These are phyloP conservation scores for Bipolaris zeicola DNA, from an alignment of 2,329 filamentous ascomycete genomes.

Conservation along the genomic window DNA sequence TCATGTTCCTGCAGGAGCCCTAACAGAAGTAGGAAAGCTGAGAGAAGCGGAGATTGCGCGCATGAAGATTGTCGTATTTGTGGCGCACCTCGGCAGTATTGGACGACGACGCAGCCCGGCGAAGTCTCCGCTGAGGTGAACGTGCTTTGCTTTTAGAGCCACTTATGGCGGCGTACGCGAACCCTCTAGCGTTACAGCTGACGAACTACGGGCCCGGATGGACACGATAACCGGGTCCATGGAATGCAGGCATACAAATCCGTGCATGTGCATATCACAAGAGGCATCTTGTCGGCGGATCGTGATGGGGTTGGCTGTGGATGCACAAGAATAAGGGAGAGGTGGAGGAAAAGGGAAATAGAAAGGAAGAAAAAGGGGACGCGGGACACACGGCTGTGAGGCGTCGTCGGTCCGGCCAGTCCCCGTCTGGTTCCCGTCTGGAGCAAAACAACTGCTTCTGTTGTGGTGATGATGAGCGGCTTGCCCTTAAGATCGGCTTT, in stretches of 20 bases:
- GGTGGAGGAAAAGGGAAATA: too few species aligned
- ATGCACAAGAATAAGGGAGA: too few species aligned
- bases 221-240: slow-evolving; percentile 14
- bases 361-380: slow-evolving; percentile 15
- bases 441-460: slow-evolving; percentile 4
- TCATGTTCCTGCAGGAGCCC: slow-evolving; percentile 25
- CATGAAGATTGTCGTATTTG: slow-evolving; percentile 12
- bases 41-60: slow-evolving; percentile 20
- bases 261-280: slow-evolving; percentile 21
- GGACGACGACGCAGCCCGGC: slow-evolving; percentile 2
- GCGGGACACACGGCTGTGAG: slow-evolving; percentile 2
- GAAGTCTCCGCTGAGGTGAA: slow-evolving; percentile 2
- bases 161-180: slow-evolving; percentile 2
- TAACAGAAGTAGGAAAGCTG: slow-evolving; percentile 17
- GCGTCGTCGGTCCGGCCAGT: slow-evolving; percentile 15
- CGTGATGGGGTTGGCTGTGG: slow-evolving; percentile 20
- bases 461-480: slow-evolving; percentile 18
- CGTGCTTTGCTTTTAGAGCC: background rate
- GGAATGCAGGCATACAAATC: slow-evolving; percentile 9
- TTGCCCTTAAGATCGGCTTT: slow-evolving; percentile 14
- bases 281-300: slow-evolving; percentile 10
- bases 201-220: slow-evolving; percentile 5
- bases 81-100: slow-evolving; percentile 20
- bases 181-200: background rate
- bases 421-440: slow-evolving; percentile 1